Evolutionary conservation across 306 rosid species (phyloP), one percentile per base, ranked within the genome.

Genomic region (Trichosanthes cucumerina): DNA sequence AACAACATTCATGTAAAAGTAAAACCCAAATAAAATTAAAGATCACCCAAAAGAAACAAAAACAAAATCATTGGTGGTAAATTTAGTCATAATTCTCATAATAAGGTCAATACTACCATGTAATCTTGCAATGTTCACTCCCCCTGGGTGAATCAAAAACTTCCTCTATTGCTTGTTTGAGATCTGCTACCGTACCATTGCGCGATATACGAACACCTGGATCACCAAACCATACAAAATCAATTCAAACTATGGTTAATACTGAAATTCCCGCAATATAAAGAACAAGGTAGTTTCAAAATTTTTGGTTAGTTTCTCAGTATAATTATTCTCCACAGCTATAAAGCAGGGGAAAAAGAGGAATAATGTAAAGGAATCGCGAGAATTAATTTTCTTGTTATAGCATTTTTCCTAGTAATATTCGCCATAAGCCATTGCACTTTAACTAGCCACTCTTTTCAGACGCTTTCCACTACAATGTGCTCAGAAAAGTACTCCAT

Each of bases 181-280:
- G 86, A 13, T 87, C 87, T 23, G 84, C 87, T n/a, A 87, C 78
- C 0, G 88, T 81, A 33, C 87, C 81, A 78, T 52, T 87, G 58
- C 80, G 80, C 34, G 79, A 78, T 28, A 83, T 80, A 8, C 38
- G 62, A 82, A 85, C 77, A 59, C 84, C 88, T 87, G 86, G 54
- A 58, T 2, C 7, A 26, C 69, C 56, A 58, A 70, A 43, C 3
- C 63, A 44, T 41, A 24, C 9, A 9, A 38, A 63, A 38, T 23
- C 49, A 16, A 23, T 59, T 73, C 26, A 41, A 69, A 2, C 41
- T 41, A 43, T 9, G 0, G 34, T 21, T 12, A 23, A 41, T 2
- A 43, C 53, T 38, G 74, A 1, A 66, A 39, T 57, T 28, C 38
- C 39, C 3, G 3, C 46, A 63, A 31, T 24, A 18, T 2, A n/a